These are phyloP conservation scores for Wickerhamomyces sp. DNA, from an alignment of 1,139 yeast genomes.

Conservation along the genomic window DNA sequence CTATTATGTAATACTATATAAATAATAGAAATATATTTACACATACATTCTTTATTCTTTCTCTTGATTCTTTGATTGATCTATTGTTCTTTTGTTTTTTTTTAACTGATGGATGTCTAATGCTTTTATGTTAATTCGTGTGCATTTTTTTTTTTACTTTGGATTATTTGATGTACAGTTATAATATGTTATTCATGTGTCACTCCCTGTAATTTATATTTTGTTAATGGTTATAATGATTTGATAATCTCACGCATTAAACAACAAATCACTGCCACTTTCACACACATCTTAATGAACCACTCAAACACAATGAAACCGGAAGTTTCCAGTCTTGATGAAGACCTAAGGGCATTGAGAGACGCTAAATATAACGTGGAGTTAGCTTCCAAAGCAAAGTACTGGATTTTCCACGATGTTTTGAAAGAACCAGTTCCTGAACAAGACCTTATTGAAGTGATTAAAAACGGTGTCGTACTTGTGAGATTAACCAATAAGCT, in stretches of 20 bases:
- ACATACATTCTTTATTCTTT: neutral
- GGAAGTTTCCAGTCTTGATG: constrained; percentile 52
- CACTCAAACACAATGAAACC: constrained; percentile 25
- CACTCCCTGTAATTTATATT: too few relatives aligned
- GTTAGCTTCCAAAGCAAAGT: constrained; percentile 39
- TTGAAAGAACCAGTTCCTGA: constrained; percentile 21
- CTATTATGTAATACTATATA: neutral
- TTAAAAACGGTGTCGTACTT: constrained; percentile 64
- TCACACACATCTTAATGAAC: too few relatives aligned
- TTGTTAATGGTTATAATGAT: too few relatives aligned
- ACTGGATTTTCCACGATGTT: constrained; percentile 43
- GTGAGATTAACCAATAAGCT: constrained; percentile 43
- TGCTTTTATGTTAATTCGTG: too few relatives aligned
- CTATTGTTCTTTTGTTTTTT: too few relatives aligned
- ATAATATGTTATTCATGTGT: too few relatives aligned
- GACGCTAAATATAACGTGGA: constrained; percentile 41
- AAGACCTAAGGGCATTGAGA: constrained; percentile 48
- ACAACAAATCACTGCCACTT: neutral
- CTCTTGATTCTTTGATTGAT: neutral
- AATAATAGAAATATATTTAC: too few relatives aligned
- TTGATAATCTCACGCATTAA: neutral
- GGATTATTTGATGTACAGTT: too few relatives aligned
- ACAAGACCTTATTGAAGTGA: constrained; percentile 42
- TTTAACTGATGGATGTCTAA: too few relatives aligned
- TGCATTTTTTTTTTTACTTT: too few relatives aligned